Percentiles rank a stretch among this genome's conserved stretches.
These are phyloP conservation scores for Scheffersomyces stambukii DNA, from an alignment of 1,139 yeast genomes.

Conservation along the genomic window DNA sequence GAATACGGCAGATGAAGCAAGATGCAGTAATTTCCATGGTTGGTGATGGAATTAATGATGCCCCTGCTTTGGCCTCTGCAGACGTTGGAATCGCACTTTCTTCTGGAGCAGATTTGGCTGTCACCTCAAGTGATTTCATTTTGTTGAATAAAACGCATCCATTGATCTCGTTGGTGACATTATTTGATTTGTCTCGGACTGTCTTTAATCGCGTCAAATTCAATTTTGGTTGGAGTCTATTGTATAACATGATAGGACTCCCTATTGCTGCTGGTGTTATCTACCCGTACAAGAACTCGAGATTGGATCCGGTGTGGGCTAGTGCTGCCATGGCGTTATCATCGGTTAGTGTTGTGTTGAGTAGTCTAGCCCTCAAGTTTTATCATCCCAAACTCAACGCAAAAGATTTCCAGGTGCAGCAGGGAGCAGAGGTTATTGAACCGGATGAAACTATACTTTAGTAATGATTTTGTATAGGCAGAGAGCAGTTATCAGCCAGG, in stretches of 20 bases:
- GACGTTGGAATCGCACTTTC: slow-evolving; percentile 60
- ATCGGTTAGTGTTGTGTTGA: slow-evolving; percentile 53
- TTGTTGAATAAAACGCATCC: slow-evolving; percentile 45
- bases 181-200: slow-evolving; percentile 41
- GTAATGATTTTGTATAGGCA: slow-evolving; percentile 5
- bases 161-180: slow-evolving; percentile 42
- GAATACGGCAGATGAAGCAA: slow-evolving; percentile 41
- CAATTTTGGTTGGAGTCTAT: slow-evolving; percentile 39
- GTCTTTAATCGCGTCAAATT: slow-evolving; percentile 53
- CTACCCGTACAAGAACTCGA: slow-evolving; percentile 48
- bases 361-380: slow-evolving; percentile 49
- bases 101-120: slow-evolving; percentile 56
- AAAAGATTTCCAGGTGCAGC: slow-evolving; percentile 13
- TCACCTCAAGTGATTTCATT: slow-evolving; percentile 56
- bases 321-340: slow-evolving; percentile 67
- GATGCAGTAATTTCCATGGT: slow-evolving; percentile 51
- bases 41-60: slow-evolving; percentile 64
- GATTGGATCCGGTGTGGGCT: slow-evolving; percentile 62
- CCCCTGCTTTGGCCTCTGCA: slow-evolving; percentile 57
- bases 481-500: too few relatives aligned
- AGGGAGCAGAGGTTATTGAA: slow-evolving; percentile 9
- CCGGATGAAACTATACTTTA: too few relatives aligned
- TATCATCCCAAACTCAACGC: slow-evolving; percentile 36
- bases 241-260: slow-evolving; percentile 37
- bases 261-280: slow-evolving; percentile 66